Conservation (phyloP, 306 rosid genomes). For the Sechiopsis laciniata region DNA sequence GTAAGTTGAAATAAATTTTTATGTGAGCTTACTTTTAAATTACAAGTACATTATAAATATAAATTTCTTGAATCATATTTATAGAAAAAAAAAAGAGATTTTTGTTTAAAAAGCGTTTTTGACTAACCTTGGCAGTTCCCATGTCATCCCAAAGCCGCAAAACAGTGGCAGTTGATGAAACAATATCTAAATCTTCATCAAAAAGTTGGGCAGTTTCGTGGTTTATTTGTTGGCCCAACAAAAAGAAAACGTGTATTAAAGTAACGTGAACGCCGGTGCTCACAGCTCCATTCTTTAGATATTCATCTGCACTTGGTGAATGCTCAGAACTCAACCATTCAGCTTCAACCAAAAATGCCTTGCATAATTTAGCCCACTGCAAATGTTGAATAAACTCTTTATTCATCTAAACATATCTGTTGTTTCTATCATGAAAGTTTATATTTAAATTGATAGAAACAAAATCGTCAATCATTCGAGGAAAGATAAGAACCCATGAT, state of each 20-base stretch:
- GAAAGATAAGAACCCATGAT: no score
- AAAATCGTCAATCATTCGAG: no score
- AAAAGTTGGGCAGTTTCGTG: conserved; percentile 28
- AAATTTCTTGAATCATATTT: no score
- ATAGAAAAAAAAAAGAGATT: no score
- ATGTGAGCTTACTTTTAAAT: no score
- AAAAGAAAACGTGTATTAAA: conserved; percentile 45
- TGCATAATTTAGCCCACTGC: conserved; percentile 57
- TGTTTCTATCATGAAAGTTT: no score
- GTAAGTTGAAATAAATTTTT: no score
- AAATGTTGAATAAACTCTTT: no score
- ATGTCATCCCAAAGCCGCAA: conserved; percentile 77
- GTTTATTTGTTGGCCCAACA: conserved; percentile 45
- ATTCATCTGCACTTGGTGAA: conserved; percentile 42
- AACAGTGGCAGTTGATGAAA: conserved; percentile 45
- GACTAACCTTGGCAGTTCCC: conserved; percentile 41
- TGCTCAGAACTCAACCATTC: conserved; percentile 52
- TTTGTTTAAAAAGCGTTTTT: no score
- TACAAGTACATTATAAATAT: no score
- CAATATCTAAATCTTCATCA: conserved; percentile 32
- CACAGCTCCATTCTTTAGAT: conserved; percentile 49
- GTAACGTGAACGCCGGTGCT: conserved; percentile 52
- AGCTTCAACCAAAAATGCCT: conserved; percentile 61
- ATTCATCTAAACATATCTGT: no score
- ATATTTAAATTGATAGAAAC: no score